phyloP scores from a whole-genome alignment of 148 eudicot genomes.

The Dysphania ambrosioides region DNA sequence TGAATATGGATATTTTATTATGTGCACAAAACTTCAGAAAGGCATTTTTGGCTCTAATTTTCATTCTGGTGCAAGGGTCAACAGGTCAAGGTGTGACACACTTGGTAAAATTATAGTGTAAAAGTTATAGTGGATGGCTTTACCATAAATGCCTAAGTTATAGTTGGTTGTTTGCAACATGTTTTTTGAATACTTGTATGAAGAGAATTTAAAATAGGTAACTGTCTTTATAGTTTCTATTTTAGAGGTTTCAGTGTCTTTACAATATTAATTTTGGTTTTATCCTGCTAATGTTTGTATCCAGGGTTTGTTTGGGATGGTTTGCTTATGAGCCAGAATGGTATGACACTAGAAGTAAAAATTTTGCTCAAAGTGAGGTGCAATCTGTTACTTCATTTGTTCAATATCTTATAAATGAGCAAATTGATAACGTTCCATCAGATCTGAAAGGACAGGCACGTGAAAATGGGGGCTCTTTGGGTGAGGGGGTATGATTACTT shows the following conservation, averaged over 20 bases:
- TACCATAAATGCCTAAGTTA: background rate
- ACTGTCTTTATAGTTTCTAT: background rate
- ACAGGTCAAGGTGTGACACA: background rate
- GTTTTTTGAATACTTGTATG: background rate
- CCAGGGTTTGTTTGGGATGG: constrained; percentile 93
- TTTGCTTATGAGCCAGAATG: constrained; percentile 91
- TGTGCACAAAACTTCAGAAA: background rate
- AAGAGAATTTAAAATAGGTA: background rate
- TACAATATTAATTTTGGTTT: background rate
- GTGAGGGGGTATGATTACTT: constrained; percentile 56
- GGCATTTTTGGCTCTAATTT: background rate
- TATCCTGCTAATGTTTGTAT: constrained; percentile 14
- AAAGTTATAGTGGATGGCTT: background rate
- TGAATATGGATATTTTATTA: background rate
- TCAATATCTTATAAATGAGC: constrained; percentile 66
- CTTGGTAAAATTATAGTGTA: background rate
- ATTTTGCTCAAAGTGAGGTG: constrained; percentile 86
- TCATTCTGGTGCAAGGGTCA: background rate
- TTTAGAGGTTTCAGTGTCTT: background rate
- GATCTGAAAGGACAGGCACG: constrained; percentile 57
- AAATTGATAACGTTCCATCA: constrained; percentile 44
- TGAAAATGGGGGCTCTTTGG: constrained; percentile 65
- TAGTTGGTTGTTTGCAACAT: background rate
- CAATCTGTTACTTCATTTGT: constrained; percentile 80
- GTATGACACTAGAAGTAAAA: constrained; percentile 69